Evolutionary conservation across 768 basidiomycete species (phyloP), one percentile per base, ranked within the genome.

Genomic region (Vararia minispora): DNA sequence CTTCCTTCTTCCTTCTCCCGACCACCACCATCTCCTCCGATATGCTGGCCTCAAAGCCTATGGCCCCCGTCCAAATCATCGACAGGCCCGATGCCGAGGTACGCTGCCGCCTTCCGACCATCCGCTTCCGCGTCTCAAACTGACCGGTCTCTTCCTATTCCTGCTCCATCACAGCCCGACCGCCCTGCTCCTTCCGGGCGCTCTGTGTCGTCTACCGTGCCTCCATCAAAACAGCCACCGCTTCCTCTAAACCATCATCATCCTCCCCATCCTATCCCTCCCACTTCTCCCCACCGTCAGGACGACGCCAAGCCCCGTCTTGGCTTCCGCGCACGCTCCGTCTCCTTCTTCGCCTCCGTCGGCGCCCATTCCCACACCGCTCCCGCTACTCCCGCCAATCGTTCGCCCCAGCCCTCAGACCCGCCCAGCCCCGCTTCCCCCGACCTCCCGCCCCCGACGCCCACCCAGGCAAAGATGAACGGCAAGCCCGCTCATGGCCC

Each of bases 401-500:
- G 45, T 45, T 29, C 47, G 32, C 37, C 49, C 26, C 13, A 25
- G 30, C 18, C 35, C 34, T 39, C 37, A 2, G 27, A 33, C 13
- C 31, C 43, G 25, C 44, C 45, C n/a, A 37, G 33, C 22, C 45
- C 38, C 34, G 45, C 32, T 1, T 41, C 42, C 12, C 43, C 46
- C 28, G 46, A 36, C 27, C 41, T 23, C 32, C 46, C 46, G 27
- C 23, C 44, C 18, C 25, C 42, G 5, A 38, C 43, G 6, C 14
- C 38, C 28, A 28, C 41, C 25, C 22, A 45, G 29, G 14, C 37
- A 4, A 12, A 36, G 34, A 57, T 55, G 46, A 37, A 44, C 39
- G 28, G 41, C 31, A 60, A 63, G 47, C 58, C 69, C 46, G 65
- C 69, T 41, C 70, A 70, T 44, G 82, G 88, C 0, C 83, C 89